phyloP scores from a whole-genome alignment of 225 moss, liverwort and hornwort species.

The Climacium dendroides region DNA sequence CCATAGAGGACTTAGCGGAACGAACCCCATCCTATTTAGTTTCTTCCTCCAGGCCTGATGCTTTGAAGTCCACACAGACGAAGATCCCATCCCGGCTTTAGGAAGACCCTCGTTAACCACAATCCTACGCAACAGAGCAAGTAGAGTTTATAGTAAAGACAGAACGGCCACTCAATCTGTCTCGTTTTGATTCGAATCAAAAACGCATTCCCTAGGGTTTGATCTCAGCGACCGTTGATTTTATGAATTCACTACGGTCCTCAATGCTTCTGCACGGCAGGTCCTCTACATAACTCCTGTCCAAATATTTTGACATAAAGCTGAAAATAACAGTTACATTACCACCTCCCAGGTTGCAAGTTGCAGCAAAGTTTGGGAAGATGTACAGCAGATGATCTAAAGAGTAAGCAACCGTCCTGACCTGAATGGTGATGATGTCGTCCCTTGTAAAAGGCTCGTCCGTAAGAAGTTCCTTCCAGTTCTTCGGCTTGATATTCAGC shows the following conservation, averaged over 20 bases:
- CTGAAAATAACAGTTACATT: not conserved
- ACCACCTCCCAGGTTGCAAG: not conserved
- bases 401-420: slow-evolving; percentile 3
- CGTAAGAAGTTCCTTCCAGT: slow-evolving; percentile 94
- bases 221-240: not conserved
- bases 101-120: not conserved
- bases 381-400: not conserved
- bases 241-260: not conserved
- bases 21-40: not conserved
- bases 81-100: not conserved
- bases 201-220: not conserved
- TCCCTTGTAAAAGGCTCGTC: slow-evolving; percentile 82
- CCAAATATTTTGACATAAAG: not conserved
- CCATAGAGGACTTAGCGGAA: not conserved
- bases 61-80: not conserved
- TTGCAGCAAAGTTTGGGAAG: not conserved
- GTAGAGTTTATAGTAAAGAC: not conserved
- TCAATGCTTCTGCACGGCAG: not conserved
- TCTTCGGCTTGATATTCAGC: slow-evolving; percentile 84
- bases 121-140: not conserved
- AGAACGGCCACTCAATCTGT: not conserved
- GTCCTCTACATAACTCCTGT: not conserved
- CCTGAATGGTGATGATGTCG: slow-evolving; percentile 95
- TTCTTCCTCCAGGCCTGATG: not conserved
- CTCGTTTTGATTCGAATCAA: not conserved